Evolutionary conservation across 106 monocot genomes (phyloP).

Genomic region (Allium fistulosum): DNA sequence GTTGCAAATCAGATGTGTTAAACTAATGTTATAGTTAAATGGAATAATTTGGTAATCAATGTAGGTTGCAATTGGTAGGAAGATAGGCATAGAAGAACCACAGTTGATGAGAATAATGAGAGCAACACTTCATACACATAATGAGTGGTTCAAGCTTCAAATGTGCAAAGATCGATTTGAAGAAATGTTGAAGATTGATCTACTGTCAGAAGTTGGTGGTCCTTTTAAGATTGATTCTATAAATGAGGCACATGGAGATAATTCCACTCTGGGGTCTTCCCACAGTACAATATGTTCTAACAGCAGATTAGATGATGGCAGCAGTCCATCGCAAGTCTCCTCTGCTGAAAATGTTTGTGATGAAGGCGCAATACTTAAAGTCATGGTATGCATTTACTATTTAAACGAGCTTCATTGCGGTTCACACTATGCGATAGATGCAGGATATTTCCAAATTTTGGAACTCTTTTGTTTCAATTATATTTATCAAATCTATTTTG

Average conservation of each 20-base stretch:
- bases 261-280: conserved; percentile 35
- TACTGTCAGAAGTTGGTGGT: conserved; percentile 52
- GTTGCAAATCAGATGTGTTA: neutral
- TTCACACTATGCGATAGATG: neutral
- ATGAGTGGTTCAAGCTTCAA: conserved; percentile 95
- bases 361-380: conserved; percentile 90
- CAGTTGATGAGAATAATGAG: conserved; percentile 92
- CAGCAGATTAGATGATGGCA: conserved; percentile 51
- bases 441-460: too few relatives aligned
- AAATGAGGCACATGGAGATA: conserved; percentile 29
- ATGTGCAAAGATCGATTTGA: conserved; percentile 97
- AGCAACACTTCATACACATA: conserved; percentile 71
- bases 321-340: conserved; percentile 53
- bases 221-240: conserved; percentile 6
- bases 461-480: neutral
- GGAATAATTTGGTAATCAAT: neutral
- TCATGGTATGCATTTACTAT: conserved; percentile 64
- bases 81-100: conserved; percentile 88
- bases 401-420: neutral
- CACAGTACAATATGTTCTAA: conserved; percentile 48
- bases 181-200: conserved; percentile 70
- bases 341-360: conserved; percentile 42
- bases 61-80: conserved; percentile 81
- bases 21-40: neutral
- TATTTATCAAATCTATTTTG: neutral